These are phyloP conservation scores for Sanghuangporus sanghuang DNA, from an alignment of 1,284 basidiomycete species.

Conservation along the genomic window DNA sequence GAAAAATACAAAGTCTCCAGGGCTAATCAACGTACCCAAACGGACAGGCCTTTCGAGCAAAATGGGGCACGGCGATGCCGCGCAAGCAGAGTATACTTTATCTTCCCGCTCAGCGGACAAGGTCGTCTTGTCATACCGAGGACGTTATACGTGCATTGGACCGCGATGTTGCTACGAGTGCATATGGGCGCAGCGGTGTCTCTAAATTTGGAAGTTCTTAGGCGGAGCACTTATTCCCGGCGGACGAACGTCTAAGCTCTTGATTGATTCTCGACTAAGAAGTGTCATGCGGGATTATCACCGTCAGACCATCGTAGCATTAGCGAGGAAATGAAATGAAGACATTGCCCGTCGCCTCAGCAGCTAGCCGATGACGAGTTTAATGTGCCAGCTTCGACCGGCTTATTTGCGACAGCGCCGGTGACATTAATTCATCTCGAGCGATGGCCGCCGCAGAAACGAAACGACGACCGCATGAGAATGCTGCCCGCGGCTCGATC, in stretches of 20 bases:
- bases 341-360: not conserved
- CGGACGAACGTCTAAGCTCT: not conserved
- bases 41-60: not conserved
- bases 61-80: not conserved
- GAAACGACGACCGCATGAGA: not conserved
- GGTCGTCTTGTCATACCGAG: not conserved
- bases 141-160: not conserved
- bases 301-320: not conserved
- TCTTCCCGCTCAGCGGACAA: not conserved
- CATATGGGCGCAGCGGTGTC: not conserved
- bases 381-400: not conserved
- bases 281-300: not conserved
- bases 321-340: not conserved
- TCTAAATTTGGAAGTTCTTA: not conserved
- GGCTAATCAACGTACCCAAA: not conserved
- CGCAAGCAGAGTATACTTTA: not conserved
- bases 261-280: not conserved
- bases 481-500: not conserved
- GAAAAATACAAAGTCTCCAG: slow-evolving; percentile 12
- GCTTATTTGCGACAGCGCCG: not conserved
- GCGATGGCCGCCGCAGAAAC: not conserved
- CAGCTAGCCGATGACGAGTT: not conserved
- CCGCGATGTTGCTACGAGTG: not conserved
- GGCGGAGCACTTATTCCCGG: not conserved
- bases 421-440: not conserved